These are phyloP conservation scores for Stagonosporopsis vannaccii DNA, from an alignment of 2,329 filamentous ascomycete species.

Conservation along the genomic window DNA sequence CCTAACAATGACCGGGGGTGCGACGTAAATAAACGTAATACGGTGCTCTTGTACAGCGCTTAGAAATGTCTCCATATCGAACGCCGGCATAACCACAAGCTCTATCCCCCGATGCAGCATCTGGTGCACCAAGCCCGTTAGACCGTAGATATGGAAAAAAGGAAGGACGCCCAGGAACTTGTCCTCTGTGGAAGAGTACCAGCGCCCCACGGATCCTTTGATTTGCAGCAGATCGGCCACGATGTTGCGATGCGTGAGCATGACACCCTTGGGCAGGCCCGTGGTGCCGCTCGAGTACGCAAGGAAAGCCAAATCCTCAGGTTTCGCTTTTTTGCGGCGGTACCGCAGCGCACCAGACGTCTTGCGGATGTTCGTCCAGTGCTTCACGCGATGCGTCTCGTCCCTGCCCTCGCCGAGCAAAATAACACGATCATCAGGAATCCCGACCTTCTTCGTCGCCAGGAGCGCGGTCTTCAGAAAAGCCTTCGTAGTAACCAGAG, in stretches of 20 bases:
- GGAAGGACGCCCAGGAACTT: slow-evolving; percentile 79
- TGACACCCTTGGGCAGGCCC: slow-evolving; percentile 55
- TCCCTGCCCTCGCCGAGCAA: slow-evolving; percentile 75
- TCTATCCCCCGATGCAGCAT: slow-evolving; percentile 71
- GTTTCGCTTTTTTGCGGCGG: slow-evolving; percentile 64
- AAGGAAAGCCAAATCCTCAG: slow-evolving; percentile 80
- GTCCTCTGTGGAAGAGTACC: slow-evolving; percentile 67
- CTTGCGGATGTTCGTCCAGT: slow-evolving; percentile 75
- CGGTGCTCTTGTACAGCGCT: slow-evolving; percentile 73
- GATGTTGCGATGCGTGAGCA: slow-evolving; percentile 54
- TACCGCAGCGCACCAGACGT: slow-evolving; percentile 65
- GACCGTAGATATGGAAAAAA: slow-evolving; percentile 90
- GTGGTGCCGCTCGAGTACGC: slow-evolving; percentile 61
- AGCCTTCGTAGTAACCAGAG: slow-evolving; percentile 73
- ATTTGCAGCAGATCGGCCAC: slow-evolving; percentile 77
- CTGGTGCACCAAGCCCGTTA: slow-evolving; percentile 75
- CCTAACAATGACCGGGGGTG: slow-evolving; percentile 81
- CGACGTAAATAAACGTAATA: slow-evolving; percentile 80
- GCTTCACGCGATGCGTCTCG: slow-evolving; percentile 64
- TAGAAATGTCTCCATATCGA: slow-evolving; percentile 82
- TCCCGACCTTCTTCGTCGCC: slow-evolving; percentile 72
- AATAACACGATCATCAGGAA: slow-evolving; percentile 74
- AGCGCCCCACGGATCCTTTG: slow-evolving; percentile 87
- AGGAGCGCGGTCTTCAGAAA: slow-evolving; percentile 69
- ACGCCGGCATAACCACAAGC: slow-evolving; percentile 75